phyloP scores from a whole-genome alignment of 208 protist species.

The Leishmania tropica region DNA sequence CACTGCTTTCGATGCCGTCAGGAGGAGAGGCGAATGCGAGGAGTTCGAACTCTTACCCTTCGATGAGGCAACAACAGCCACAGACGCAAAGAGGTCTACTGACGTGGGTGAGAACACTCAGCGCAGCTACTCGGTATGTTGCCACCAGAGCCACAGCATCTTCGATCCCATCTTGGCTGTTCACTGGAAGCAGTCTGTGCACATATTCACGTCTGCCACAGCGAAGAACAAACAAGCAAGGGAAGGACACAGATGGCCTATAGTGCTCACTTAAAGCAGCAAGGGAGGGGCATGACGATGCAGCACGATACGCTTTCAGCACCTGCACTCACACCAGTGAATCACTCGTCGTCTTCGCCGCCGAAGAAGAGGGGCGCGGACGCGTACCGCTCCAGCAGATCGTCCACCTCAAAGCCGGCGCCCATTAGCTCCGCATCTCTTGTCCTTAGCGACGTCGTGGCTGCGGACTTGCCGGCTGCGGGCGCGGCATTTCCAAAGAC shows the following conservation, averaged over 20 bases:
- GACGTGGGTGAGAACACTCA: background rate
- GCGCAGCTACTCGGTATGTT: background rate
- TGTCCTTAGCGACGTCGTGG: background rate
- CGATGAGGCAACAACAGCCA: background rate
- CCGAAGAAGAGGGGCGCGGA: conserved; percentile 19
- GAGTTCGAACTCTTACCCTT: too few species aligned
- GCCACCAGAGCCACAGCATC: background rate
- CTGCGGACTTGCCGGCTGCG: background rate
- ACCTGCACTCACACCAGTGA: background rate
- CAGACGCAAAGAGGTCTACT: background rate
- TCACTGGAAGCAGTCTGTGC: background rate
- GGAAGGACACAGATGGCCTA: background rate
- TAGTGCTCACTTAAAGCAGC: background rate
- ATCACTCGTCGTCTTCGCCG: conserved; percentile 16
- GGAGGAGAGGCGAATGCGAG: background rate
- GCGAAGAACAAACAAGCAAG: background rate
- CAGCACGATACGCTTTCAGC: background rate
- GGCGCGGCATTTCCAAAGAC: conserved; percentile 8
- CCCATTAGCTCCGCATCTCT: background rate
- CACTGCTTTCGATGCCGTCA: background rate
- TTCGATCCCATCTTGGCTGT: background rate
- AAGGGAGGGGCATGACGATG: background rate
- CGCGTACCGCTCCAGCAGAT: conserved; percentile 15
- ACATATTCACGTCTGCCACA: background rate
- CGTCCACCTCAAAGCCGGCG: conserved; percentile 23